Conservation (phyloP, 169 alveolate genomes). For the Cyclospora cayetanensis region DNA sequence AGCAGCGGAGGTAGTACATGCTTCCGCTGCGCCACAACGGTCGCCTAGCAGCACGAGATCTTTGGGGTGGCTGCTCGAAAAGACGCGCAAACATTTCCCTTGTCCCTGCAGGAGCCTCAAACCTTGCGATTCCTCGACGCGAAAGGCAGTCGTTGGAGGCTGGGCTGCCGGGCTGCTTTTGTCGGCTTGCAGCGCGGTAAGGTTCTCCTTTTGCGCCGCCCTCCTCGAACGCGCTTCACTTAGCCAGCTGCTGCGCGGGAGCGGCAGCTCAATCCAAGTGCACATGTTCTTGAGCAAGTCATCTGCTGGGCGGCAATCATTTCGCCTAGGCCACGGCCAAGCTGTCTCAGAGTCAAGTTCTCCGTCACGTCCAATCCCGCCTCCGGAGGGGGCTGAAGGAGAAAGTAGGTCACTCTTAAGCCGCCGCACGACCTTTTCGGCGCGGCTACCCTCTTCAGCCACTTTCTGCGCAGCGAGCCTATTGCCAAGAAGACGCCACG, state of each 20-base stretch:
- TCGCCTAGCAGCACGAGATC: neutral
- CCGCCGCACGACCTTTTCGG: neutral
- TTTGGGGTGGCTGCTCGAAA: neutral
- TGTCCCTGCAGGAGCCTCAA: conserved; percentile 6
- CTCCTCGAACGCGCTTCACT: neutral
- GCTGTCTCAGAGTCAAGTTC: neutral
- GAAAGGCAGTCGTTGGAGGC: neutral
- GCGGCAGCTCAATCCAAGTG: conserved; percentile 42
- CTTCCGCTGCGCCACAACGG: neutral
- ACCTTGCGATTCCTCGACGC: neutral
- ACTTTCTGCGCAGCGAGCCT: neutral
- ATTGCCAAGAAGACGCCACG: conserved; percentile 1
- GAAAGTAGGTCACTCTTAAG: neutral
- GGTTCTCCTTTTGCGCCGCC: neutral
- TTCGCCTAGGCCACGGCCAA: neutral
- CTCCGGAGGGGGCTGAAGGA: neutral
- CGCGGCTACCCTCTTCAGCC: neutral
- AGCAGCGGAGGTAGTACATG: neutral
- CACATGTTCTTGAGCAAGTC: conserved; percentile 27
- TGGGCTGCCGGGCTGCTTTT: neutral
- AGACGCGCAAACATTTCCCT: neutral
- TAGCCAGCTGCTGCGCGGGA: conserved; percentile 29
- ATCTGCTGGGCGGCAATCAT: conserved; percentile 38
- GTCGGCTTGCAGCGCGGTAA: neutral
- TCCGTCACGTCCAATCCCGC: neutral